Conservation (phyloP, 148 eudicot genomes). For the Polygonum maritimum region DNA sequence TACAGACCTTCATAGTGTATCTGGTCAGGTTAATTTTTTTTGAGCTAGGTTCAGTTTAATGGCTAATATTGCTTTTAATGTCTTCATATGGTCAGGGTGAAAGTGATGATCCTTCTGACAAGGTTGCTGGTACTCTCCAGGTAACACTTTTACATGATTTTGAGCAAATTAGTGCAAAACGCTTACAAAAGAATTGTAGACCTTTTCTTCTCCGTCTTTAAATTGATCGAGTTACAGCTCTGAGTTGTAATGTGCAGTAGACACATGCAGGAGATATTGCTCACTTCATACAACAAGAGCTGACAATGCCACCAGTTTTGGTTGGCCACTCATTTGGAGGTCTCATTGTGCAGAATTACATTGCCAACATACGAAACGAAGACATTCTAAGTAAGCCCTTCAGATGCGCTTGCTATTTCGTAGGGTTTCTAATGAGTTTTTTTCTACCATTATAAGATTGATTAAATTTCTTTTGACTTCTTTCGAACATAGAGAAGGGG, state of each 20-base stretch:
- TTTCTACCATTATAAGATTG: background rate
- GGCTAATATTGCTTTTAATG: conserved; percentile 11
- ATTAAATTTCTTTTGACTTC: background rate
- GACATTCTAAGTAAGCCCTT: conserved; percentile 29
- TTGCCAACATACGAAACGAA: conserved; percentile 35
- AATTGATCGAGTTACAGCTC: conserved; percentile 4
- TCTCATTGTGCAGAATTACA: conserved; percentile 75
- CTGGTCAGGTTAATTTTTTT: background rate
- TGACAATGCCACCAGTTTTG: conserved; percentile 50
- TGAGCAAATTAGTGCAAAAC: background rate
- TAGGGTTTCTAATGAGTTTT: background rate
- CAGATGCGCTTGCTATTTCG: background rate
- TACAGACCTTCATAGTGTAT: background rate
- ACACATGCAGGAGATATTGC: conserved; percentile 81
- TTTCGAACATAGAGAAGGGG: conserved; percentile 21
- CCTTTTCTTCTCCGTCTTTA: background rate
- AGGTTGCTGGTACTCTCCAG: conserved; percentile 82
- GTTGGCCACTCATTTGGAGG: conserved; percentile 97
- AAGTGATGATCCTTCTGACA: conserved; percentile 64
- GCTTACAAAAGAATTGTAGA: background rate
- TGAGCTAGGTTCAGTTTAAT: background rate
- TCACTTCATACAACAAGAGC: conserved; percentile 55
- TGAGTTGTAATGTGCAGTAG: conserved; percentile 47
- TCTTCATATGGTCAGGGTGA: conserved; percentile 57
- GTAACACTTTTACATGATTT: conserved; percentile 23